Conservation (phyloP, 108 stramenopile genomes). For the Skeletonema menzelii region DNA sequence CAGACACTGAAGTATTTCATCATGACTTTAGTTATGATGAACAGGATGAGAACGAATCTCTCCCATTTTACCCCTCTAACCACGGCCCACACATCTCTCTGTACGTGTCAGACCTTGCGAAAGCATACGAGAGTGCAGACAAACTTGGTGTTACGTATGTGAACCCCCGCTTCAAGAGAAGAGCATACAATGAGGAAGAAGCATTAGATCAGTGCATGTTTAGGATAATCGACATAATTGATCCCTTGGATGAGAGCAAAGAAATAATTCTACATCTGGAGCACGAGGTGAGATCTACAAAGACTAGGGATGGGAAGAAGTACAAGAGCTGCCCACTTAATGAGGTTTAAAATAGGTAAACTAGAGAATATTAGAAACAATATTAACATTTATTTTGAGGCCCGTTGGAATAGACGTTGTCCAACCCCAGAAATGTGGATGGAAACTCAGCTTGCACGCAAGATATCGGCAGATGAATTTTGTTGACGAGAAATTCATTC, state of each 20-base stretch:
- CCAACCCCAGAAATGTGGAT: too few species aligned
- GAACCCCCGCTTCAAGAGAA: constrained; percentile 61
- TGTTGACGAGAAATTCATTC: background rate
- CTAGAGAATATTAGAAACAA: too few species aligned
- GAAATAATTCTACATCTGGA: constrained; percentile 52
- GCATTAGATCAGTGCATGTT: constrained; percentile 76
- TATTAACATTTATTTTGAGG: too few species aligned
- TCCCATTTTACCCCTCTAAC: constrained; percentile 44
- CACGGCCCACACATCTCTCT: constrained; percentile 68
- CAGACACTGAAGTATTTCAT: constrained; percentile 34
- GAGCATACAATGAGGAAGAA: constrained; percentile 52
- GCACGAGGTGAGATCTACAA: constrained; percentile 59
- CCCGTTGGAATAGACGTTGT: too few species aligned
- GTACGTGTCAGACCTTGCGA: constrained; percentile 46
- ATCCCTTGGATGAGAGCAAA: constrained; percentile 40
- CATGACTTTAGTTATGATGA: constrained; percentile 57
- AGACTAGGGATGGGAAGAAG: constrained; percentile 58
- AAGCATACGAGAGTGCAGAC: constrained; percentile 34
- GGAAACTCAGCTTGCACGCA: too few species aligned
- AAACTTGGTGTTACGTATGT: constrained; percentile 52
- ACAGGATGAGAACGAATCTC: constrained; percentile 4
- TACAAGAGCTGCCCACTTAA: constrained; percentile 77
- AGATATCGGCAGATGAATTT: too few species aligned
- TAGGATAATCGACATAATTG: constrained; percentile 56
- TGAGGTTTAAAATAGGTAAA: background rate